Evolutionary conservation across 2,329 filamentous ascomycete species (phyloP), one percentile per base, ranked within the genome.

Genomic region (Sporothrix protearum): DNA sequence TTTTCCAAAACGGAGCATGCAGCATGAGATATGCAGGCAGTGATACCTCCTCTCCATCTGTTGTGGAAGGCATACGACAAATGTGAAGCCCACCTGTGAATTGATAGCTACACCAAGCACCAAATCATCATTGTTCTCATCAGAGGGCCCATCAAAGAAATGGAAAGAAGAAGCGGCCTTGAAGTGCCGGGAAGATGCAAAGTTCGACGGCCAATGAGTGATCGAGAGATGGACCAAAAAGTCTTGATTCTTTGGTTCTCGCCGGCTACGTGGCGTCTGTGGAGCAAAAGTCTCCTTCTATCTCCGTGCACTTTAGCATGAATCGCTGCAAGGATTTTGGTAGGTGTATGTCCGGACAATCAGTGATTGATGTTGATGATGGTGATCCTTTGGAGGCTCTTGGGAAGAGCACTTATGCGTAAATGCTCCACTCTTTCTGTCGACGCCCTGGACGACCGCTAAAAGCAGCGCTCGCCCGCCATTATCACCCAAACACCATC

Each of bases 221-320:
- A 28, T 22, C 28, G 16, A 22, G 28, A 53, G 45, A 53, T 67
- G 63, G 16, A 14, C 25, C n/a, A 33, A n/a, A n/a, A 6, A 8
- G 22, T 36, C 9, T 67, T 19, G 30, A 39, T 39, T 19, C n/a
- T 55, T 36, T 55, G 47, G 47, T 68, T 42, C 33, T 68, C 30
- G 64, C 30, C 64, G 64, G 19, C 64, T 68, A 5, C n/a, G 47
- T 55, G 47, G 64, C 30, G 64, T 55, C 64, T 36, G 66, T 53
- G 30, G 66, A 55, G 47, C 66, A 19, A 53, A 36, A 68, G 55
- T 55, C 47, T 51, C 49, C 66, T 12, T 68, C 19, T 49, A 45
- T 68, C 66, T 57, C n/a, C n/a, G 66, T 57, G 66, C 66, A n/a
- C 49, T 68, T n/a, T 39, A 67, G 64, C 45, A 53, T 53, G 45